Percentiles rank a stretch among this genome's conserved stretches.
phyloP scores from a whole-genome alignment of 2,329 filamentous ascomycete genomes.

The Colletotrichum tropicicola region DNA sequence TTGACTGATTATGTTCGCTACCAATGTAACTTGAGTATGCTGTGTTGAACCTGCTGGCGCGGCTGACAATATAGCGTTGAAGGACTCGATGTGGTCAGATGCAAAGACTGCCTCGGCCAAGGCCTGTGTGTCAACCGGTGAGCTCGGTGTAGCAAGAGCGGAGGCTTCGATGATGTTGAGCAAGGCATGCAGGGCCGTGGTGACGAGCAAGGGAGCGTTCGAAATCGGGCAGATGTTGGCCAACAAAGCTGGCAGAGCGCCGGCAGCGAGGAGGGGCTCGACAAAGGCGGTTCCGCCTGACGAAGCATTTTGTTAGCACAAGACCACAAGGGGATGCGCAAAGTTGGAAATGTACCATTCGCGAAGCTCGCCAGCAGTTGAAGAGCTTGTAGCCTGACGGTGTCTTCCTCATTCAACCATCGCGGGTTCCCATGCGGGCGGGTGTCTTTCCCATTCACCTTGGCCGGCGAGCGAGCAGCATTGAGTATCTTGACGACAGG shows the following conservation, averaged over 20 bases:
- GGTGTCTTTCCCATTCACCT: slow-evolving; percentile 50
- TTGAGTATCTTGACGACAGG: slow-evolving; percentile 60
- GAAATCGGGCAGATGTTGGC: slow-evolving; percentile 72
- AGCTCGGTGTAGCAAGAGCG: slow-evolving; percentile 60
- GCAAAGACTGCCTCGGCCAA: slow-evolving; percentile 73
- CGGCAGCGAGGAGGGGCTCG: slow-evolving; percentile 74
- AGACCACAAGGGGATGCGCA: neutral
- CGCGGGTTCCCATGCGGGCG: slow-evolving; percentile 35
- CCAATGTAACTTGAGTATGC: slow-evolving; percentile 70
- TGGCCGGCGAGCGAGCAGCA: slow-evolving; percentile 41
- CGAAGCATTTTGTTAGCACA: slow-evolving; percentile 1
- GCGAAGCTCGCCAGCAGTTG: slow-evolving; percentile 88
- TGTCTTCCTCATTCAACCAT: slow-evolving; percentile 68
- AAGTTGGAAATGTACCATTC: slow-evolving; percentile 66
- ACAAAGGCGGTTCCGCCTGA: slow-evolving; percentile 86
- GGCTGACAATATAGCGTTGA: slow-evolving; percentile 69
- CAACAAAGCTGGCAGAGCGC: slow-evolving; percentile 75
- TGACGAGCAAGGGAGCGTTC: slow-evolving; percentile 71
- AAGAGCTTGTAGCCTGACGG: slow-evolving; percentile 78
- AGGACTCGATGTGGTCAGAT: slow-evolving; percentile 22
- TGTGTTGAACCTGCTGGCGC: slow-evolving; percentile 58
- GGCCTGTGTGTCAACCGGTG: slow-evolving; percentile 55
- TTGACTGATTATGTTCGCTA: slow-evolving; percentile 62
- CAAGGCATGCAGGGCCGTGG: slow-evolving; percentile 79
- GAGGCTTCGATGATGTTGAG: slow-evolving; percentile 76